phyloP scores from a whole-genome alignment of 2,329 filamentous ascomycete genomes.

The Pyrenophora tritici-repentis region DNA sequence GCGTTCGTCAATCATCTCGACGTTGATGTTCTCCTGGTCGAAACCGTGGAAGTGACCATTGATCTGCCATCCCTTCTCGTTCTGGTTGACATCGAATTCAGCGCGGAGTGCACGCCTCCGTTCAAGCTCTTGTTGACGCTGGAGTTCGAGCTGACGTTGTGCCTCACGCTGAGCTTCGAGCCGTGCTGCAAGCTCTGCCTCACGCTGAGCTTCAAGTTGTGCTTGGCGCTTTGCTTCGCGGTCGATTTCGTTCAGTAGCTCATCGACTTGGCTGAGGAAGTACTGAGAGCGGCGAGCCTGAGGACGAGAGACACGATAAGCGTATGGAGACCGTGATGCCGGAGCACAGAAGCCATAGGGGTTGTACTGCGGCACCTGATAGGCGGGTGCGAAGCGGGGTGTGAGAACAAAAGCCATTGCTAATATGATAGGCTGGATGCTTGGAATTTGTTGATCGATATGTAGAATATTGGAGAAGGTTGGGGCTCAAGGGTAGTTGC shows the following conservation, averaged over 20 bases:
- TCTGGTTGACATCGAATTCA: constrained; percentile 38
- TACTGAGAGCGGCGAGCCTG: constrained; percentile 25
- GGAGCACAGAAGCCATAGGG: constrained; percentile 36
- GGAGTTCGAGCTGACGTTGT: constrained; percentile 23
- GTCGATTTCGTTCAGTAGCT: constrained; percentile 40
- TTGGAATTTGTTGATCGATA: constrained; percentile 2
- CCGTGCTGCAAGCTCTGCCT: constrained; percentile 33
- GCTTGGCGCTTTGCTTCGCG: constrained; percentile 28
- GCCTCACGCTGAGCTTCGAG: constrained; percentile 37
- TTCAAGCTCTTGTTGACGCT: constrained; percentile 28
- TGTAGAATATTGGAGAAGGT: constrained; percentile 11
- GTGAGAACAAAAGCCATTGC: constrained; percentile 45
- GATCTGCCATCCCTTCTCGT: constrained; percentile 39
- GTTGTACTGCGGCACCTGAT: constrained; percentile 34
- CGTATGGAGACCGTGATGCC: constrained; percentile 24
- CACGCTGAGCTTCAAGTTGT: constrained; percentile 8
- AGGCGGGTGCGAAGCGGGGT: constrained; percentile 39
- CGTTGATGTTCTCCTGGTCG: constrained; percentile 42
- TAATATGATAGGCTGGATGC: constrained; percentile 7
- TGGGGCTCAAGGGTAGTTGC: constrained; percentile 25
- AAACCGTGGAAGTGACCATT: constrained; percentile 42
- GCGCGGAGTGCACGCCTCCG: constrained; percentile 38
- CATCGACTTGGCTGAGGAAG: constrained; percentile 42
- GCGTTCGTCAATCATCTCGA: constrained; percentile 42
- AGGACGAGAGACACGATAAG: constrained; percentile 22